Percentiles rank a stretch among this genome's conserved stretches.
These are phyloP conservation scores for Aspergillus felis DNA, from an alignment of 2,329 filamentous ascomycete genomes.

Conservation along the genomic window DNA sequence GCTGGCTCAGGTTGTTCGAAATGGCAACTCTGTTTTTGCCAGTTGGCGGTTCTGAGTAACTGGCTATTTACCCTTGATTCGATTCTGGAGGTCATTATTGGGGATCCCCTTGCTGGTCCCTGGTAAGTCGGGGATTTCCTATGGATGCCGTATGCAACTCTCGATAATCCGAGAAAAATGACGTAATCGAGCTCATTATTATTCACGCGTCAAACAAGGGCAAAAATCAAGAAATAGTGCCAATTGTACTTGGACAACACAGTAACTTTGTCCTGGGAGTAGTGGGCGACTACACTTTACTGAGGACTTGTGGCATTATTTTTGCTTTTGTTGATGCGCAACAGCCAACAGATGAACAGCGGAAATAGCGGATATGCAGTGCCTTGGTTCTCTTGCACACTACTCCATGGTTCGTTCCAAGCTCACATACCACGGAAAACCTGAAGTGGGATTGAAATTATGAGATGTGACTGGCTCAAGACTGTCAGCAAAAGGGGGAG, in stretches of 20 bases:
- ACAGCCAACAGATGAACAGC: not conserved
- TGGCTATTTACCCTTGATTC: not conserved
- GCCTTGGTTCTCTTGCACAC: not conserved
- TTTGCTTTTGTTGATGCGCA: not conserved
- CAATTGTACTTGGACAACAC: not conserved
- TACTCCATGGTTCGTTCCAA: constrained; percentile 4
- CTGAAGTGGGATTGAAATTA: constrained; percentile 6
- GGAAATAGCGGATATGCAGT: not conserved
- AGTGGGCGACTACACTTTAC: not conserved
- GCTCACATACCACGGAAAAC: constrained; percentile 13
- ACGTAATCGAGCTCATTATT: not conserved
- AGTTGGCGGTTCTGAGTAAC: constrained; percentile 31
- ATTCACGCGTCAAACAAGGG: not conserved
- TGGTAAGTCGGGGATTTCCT: not conserved
- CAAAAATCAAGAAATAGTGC: not conserved
- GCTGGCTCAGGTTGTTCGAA: constrained; percentile 31
- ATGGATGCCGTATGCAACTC: not conserved
- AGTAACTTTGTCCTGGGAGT: not conserved
- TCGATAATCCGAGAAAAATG: not conserved
- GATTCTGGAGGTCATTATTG: not conserved
- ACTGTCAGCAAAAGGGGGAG: constrained; percentile 10
- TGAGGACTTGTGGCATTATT: too few relatives aligned
- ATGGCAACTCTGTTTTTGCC: constrained; percentile 33
- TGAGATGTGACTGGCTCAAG: constrained; percentile 8
- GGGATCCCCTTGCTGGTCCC: not conserved